These are phyloP conservation scores for Groenewaldozyma sp. DNA, from an alignment of 1,139 yeast species.

Conservation along the genomic window DNA sequence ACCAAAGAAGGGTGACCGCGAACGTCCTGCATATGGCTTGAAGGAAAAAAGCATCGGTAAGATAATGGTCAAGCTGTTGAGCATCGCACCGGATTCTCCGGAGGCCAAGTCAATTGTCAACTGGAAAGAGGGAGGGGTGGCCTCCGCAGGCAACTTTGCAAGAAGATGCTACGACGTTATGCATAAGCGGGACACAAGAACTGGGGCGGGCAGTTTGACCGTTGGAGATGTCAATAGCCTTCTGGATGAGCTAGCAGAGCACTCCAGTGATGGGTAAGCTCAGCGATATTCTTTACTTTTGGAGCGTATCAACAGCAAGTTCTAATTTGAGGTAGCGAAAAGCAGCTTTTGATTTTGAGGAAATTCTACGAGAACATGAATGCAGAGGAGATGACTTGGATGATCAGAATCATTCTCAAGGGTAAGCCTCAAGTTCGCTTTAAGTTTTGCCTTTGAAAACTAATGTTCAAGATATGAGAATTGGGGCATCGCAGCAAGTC, in stretches of 20 bases:
- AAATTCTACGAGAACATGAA: constrained; percentile 49
- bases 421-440: constrained; percentile 27
- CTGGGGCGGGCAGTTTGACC: constrained; percentile 33
- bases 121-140: constrained; percentile 36
- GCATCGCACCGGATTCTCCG: constrained; percentile 42
- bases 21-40: constrained; percentile 28
- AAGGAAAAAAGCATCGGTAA: constrained; percentile 36
- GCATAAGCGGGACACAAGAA: constrained; percentile 32
- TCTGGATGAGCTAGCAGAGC: constrained; percentile 42
- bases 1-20: constrained; percentile 37
- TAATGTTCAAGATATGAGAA: constrained; percentile 18
- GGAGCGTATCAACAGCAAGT: neutral
- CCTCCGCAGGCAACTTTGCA: constrained; percentile 35
- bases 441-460: neutral
- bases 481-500: constrained; percentile 53
- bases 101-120: constrained; percentile 39
- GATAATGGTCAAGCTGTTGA: constrained; percentile 39
- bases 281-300: neutral
- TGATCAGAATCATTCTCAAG: constrained; percentile 58
- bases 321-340: constrained; percentile 19
- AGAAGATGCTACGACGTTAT: constrained; percentile 32
- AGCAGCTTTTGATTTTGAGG: constrained; percentile 34
- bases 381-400: constrained; percentile 59
- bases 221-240: constrained; percentile 49
- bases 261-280: neutral